Conservation (phyloP, 1,284 basidiomycete genomes). For the Apiotrichum domesticum region DNA sequence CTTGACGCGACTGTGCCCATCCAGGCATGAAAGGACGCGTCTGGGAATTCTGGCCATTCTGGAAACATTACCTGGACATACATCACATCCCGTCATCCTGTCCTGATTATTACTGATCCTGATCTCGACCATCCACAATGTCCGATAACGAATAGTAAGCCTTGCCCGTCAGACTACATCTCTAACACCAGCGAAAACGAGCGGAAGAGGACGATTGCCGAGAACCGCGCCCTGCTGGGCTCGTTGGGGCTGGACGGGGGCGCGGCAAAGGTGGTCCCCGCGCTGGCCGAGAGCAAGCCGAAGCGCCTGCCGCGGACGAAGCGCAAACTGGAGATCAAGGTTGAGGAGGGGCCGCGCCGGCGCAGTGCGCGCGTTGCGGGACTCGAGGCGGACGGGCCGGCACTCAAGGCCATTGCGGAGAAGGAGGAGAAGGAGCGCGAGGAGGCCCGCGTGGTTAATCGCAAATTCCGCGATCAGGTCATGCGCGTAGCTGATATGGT, state of each 20-base stretch:
- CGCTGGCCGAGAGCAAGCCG: conserved; percentile 18
- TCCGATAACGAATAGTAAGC: conserved; percentile 1
- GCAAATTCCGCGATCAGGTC: conserved; percentile 31
- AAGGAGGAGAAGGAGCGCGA: conserved; percentile 35
- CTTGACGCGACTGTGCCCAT: too few species aligned
- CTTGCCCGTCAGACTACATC: too few species aligned
- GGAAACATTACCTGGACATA: too few species aligned
- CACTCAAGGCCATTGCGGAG: conserved; percentile 22
- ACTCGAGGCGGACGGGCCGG: conserved; percentile 35
- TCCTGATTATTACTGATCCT: too few species aligned
- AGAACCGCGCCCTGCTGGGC: conserved; percentile 44
- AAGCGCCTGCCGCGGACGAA: conserved; percentile 1
- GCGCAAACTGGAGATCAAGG: conserved; percentile 1
- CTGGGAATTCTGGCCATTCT: too few species aligned
- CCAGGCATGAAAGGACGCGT: too few species aligned
- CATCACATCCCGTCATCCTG: too few species aligned
- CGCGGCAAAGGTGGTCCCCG: conserved; percentile 10
- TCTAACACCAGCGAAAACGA: conserved; percentile 37
- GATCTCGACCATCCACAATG: too few species aligned
- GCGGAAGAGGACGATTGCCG: conserved; percentile 45
- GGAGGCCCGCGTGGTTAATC: conserved; percentile 27
- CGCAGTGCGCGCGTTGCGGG: conserved; percentile 36
- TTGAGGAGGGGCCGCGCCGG: conserved; percentile 31
- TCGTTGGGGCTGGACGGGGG: conserved; percentile 42
- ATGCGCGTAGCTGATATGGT: conserved; percentile 36